Percentiles rank a stretch among this genome's conserved stretches.
Evolutionary conservation across 352 stramenopile species (phyloP).

Genomic region (Globisporangium heterothallicum): DNA sequence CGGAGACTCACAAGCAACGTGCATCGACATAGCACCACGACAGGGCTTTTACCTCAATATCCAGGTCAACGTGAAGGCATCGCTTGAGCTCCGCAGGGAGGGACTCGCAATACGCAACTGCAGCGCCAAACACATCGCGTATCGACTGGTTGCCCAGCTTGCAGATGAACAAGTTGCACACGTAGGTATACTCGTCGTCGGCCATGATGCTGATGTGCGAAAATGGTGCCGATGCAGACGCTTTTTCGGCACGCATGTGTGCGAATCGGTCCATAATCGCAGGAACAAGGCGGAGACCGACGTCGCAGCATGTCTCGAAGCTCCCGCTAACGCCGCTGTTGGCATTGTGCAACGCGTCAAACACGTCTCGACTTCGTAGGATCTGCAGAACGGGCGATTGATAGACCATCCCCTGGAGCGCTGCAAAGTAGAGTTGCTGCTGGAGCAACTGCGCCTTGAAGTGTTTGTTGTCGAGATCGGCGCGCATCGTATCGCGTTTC

Average conservation of each 20-base stretch:
- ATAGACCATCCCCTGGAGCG: conserved; percentile 34
- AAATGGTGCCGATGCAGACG: conserved; percentile 28
- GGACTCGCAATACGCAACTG: conserved; percentile 29
- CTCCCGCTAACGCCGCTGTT: conserved; percentile 8
- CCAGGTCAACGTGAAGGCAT: conserved; percentile 24
- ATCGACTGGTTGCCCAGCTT: conserved; percentile 33
- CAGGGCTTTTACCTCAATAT: conserved; percentile 3
- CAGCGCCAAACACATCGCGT: conserved; percentile 23
- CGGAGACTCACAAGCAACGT: too few relatives aligned
- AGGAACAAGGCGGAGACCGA: conserved; percentile 23
- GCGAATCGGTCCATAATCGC: conserved; percentile 36
- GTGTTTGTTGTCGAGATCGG: conserved; percentile 34
- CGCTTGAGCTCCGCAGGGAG: conserved; percentile 28
- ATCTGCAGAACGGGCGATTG: conserved; percentile 37
- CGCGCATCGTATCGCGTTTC: conserved; percentile 35
- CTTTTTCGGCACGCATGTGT: conserved; percentile 19
- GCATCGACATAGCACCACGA: too few relatives aligned
- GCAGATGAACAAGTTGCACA: conserved; percentile 47
- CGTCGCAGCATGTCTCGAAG: conserved; percentile 29
- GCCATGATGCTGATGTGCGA: conserved; percentile 54
- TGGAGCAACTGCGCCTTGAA: conserved; percentile 49
- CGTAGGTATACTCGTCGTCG: conserved; percentile 34
- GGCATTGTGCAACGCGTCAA: conserved; percentile 37
- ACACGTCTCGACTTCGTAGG: conserved; percentile 42
- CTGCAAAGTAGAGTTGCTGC: conserved; percentile 57